Percentiles rank a stretch among this genome's conserved stretches.
phyloP scores from a whole-genome alignment of 805 yeast genomes.

The Candida nitratophila region DNA sequence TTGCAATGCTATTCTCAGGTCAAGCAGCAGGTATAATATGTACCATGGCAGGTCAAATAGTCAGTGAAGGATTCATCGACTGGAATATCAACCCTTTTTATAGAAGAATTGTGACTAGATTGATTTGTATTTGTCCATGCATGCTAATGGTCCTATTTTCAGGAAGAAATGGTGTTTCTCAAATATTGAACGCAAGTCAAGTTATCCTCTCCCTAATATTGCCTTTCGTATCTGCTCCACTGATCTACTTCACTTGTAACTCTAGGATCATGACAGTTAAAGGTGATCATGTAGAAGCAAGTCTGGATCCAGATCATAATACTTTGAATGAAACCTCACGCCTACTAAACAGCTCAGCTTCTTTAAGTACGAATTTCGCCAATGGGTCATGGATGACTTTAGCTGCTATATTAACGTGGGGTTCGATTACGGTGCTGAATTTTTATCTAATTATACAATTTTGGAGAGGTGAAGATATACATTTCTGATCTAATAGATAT shows the following conservation, averaged over 20 bases:
- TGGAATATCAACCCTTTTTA: constrained; percentile 81
- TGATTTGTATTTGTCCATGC: constrained; percentile 78
- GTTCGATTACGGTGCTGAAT: constrained; percentile 64
- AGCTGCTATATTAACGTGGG: constrained; percentile 56
- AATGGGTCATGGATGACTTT: constrained; percentile 54
- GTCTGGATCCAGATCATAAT: constrained; percentile 7
- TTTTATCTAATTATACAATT: constrained; percentile 38
- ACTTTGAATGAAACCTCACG: constrained; percentile 3
- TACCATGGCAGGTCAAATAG: constrained; percentile 90
- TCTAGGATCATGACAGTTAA: constrained; percentile 62
- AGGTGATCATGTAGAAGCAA: background rate
- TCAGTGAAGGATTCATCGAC: constrained; percentile 80
- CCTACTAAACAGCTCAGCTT: background rate
- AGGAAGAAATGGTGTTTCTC: constrained; percentile 66
- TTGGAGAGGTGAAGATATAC: constrained; percentile 27
- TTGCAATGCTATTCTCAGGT: constrained; percentile 80
- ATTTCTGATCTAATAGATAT: constrained; percentile 18
- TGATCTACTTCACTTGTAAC: constrained; percentile 72
- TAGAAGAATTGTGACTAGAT: constrained; percentile 70
- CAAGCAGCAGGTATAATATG: constrained; percentile 90
- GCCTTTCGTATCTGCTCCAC: constrained; percentile 81
- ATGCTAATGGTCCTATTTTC: constrained; percentile 60
- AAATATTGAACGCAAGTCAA: constrained; percentile 79
- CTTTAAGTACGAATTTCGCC: constrained; percentile 39
- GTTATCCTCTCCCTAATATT: constrained; percentile 74